Conservation (phyloP, 169 alveolate genomes). For the Plasmodium reichenowi region DNA sequence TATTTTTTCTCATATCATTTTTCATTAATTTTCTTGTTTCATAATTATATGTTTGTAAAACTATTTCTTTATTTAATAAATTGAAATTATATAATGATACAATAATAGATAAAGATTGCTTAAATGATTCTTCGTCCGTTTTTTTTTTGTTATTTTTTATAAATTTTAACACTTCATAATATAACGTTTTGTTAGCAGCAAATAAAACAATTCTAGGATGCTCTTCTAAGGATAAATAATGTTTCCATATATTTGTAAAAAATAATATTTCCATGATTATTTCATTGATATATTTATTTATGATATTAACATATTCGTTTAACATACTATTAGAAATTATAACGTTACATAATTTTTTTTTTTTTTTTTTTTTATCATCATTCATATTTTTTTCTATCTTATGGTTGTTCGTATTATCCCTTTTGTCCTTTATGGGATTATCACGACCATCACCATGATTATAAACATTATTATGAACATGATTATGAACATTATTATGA, state of each 20-base stretch:
- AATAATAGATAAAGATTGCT: slow-evolving; percentile 34
- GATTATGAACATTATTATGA: neutral
- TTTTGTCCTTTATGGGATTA: neutral
- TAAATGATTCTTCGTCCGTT: slow-evolving; percentile 8
- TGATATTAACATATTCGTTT: slow-evolving; percentile 23
- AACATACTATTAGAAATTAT: neutral
- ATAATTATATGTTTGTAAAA: slow-evolving; percentile 36
- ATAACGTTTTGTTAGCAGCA: slow-evolving; percentile 69
- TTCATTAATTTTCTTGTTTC: neutral
- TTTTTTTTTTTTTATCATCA: neutral
- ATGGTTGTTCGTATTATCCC: neutral
- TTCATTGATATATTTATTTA: slow-evolving; percentile 70
- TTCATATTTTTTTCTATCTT: neutral
- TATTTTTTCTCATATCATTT: neutral
- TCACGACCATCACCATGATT: neutral
- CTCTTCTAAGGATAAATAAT: slow-evolving; percentile 48
- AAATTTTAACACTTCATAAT: slow-evolving; percentile 57
- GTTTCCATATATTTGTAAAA: slow-evolving; percentile 72
- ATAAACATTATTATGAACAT: neutral
- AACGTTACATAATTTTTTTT: neutral
- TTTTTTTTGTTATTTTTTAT: slow-evolving; percentile 12
- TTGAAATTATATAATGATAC: slow-evolving; percentile 67
- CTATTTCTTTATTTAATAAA: slow-evolving; percentile 63
- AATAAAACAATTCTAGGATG: slow-evolving; percentile 61
- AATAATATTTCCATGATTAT: slow-evolving; percentile 65